Base-by-base conservation (phyloP, 163 green algal genomes). In the Chlamydomonas reinhardtii region DNA sequence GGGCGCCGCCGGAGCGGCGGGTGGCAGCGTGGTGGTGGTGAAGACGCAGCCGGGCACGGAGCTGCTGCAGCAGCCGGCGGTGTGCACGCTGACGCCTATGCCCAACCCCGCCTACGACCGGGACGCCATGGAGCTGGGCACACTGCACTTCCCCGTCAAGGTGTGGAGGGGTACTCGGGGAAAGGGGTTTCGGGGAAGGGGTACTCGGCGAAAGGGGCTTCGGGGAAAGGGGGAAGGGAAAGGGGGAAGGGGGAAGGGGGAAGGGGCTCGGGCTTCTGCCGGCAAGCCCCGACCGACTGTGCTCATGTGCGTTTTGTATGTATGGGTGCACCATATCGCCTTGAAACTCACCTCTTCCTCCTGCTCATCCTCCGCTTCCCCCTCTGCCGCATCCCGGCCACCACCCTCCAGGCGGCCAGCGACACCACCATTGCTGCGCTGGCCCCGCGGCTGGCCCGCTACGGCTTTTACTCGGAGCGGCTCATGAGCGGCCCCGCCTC, bases 101-200 rank as follows among this genome's bases (percentile, higher is more conserved):
- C 81, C 71, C 4, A 59, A 80, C 37, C 81, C 71, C 0, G 39
- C 52, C 29, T 52, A 5, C 4, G 81, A 87, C 22, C 9, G 19
- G 4, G 5, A 59, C 11, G 35, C 37, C 4, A 37, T 87, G 61
- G 71, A 87, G 81, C 81, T 87, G 32, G 81, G 81, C 4, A 66
- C 69, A 4, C 37, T 87, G 32, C 54, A 35, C 11, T 74, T 87
- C 25, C 27, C 16, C 2, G 81, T 87, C 27, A 87, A 87, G 81
- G 81, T 87, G 74, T 1, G 74, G 4, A 11, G 70, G 35, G n/a
- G n/a, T n/a, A n/a, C n/a, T n/a, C n/a, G n/a, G n/a, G n/a, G n/a
- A n/a, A n/a, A n/a, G n/a, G n/a, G n/a, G n/a, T n/a, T n/a, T n/a
- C n/a, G n/a, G n/a, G n/a, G n/a, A n/a, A n/a, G n/a, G n/a, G n/a